Evolutionary conservation across 768 basidiomycete genomes (phyloP).

Genomic region (Butyriboletus loyo): DNA sequence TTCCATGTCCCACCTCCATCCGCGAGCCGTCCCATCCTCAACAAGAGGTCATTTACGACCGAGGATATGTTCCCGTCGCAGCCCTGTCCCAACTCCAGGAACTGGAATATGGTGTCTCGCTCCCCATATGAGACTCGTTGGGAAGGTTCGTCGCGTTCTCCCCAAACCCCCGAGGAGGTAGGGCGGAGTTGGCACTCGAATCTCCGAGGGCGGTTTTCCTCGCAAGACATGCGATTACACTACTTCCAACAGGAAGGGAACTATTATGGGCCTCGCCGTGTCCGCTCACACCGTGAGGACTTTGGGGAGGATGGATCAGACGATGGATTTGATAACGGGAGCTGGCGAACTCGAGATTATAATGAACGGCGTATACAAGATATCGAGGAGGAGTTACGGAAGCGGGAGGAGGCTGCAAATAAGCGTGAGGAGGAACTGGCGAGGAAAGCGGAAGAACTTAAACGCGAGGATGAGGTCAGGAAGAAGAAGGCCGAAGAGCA

Average conservation of each 20-base stretch:
- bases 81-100: constrained; percentile 18
- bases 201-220: constrained; percentile 25
- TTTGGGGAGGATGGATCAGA: constrained; percentile 30
- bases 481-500: constrained; percentile 25
- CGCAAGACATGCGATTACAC: constrained; percentile 30
- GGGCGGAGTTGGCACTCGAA: constrained; percentile 31
- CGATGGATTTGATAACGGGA: constrained; percentile 31
- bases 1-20: constrained; percentile 23
- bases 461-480: constrained; percentile 29
- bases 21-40: constrained; percentile 32
- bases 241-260: constrained; percentile 21
- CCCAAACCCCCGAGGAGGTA: constrained; percentile 30
- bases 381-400: constrained; percentile 30
- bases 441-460: constrained; percentile 37
- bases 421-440: constrained; percentile 33
- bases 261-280: constrained; percentile 12
- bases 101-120: constrained; percentile 19
- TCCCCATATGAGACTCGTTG: constrained; percentile 29
- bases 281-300: constrained; percentile 30
- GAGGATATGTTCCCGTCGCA: constrained; percentile 24
- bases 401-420: constrained; percentile 34
- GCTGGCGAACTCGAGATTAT: constrained; percentile 30
- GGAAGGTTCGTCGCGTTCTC: constrained; percentile 29
- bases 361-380: constrained; percentile 32
- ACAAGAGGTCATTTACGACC: constrained; percentile 27